Percentiles rank a stretch among this genome's conserved stretches.
phyloP scores from a whole-genome alignment of 2,329 filamentous ascomycete species.

The Curvularia verruculosa region DNA sequence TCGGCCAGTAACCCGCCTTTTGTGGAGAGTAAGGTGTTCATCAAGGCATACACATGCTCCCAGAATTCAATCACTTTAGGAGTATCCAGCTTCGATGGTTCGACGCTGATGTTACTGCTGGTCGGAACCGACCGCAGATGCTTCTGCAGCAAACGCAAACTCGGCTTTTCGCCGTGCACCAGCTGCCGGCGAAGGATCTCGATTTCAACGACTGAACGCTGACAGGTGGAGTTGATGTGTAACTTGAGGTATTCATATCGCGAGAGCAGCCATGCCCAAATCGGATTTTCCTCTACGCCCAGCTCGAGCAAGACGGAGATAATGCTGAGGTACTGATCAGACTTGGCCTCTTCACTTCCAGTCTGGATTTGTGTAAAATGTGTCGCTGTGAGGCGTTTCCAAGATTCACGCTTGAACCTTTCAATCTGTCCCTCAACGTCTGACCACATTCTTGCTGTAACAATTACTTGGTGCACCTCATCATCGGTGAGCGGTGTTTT shows the following conservation, averaged over 20 bases:
- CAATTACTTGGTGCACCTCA: conserved; percentile 83
- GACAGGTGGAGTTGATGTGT: conserved; percentile 79
- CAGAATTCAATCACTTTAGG: conserved; percentile 85
- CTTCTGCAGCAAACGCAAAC: conserved; percentile 70
- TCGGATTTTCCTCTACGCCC: conserved; percentile 93
- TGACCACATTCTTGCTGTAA: conserved; percentile 93
- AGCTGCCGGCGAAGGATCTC: conserved; percentile 86
- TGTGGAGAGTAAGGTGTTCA: conserved; percentile 74
- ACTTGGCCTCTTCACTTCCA: conserved; percentile 57
- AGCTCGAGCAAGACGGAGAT: conserved; percentile 90
- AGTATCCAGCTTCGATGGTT: conserved; percentile 71
- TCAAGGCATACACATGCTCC: conserved; percentile 81
- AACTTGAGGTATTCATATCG: conserved; percentile 87
- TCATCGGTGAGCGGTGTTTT: conserved; percentile 70
- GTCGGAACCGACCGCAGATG: conserved; percentile 77
- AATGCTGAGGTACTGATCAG: conserved; percentile 88
- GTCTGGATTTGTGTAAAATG: conserved; percentile 60
- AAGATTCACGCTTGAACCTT: conserved; percentile 85
- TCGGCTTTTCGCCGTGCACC: conserved; percentile 74
- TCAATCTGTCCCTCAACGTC: conserved; percentile 89
- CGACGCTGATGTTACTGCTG: conserved; percentile 63
- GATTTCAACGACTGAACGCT: conserved; percentile 88
- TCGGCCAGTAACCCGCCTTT: conserved; percentile 84
- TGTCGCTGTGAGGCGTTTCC: conserved; percentile 76
- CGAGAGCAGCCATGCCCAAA: conserved; percentile 93